Evolutionary conservation across 345 rosid genomes (phyloP).

Genomic region (Populus nigra): DNA sequence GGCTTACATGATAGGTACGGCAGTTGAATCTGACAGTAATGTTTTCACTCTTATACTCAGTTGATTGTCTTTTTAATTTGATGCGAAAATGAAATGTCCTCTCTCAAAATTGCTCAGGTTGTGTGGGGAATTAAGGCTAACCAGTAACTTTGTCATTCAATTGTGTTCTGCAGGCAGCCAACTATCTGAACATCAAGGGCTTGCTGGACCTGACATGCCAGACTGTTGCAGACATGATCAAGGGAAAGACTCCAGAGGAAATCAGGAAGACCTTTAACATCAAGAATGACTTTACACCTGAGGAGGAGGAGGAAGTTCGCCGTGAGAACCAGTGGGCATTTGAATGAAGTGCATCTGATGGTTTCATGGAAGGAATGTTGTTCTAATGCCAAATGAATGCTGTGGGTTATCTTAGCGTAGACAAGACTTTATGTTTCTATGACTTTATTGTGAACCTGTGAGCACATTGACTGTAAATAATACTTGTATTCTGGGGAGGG

Average conservation of each 20-base stretch:
- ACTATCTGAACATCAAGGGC: slow-evolving; percentile 31
- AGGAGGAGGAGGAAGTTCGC: slow-evolving; percentile 30
- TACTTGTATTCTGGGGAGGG: background rate
- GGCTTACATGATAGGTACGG: too few relatives aligned
- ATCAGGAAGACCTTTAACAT: slow-evolving; percentile 29
- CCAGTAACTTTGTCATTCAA: background rate
- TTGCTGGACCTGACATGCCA: slow-evolving; percentile 29
- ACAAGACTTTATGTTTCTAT: background rate
- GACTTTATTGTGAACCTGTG: background rate
- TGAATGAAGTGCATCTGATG: slow-evolving; percentile 5
- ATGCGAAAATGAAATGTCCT: too few relatives aligned
- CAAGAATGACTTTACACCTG: slow-evolving; percentile 25
- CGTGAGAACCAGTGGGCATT: slow-evolving; percentile 35
- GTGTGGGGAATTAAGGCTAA: too few relatives aligned
- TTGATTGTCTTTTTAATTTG: too few relatives aligned
- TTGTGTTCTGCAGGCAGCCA: slow-evolving; percentile 22
- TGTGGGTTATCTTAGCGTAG: background rate
- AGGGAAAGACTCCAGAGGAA: slow-evolving; percentile 27
- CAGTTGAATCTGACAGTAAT: too few relatives aligned
- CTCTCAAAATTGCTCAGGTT: too few relatives aligned
- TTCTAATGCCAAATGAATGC: background rate
- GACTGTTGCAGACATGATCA: slow-evolving; percentile 30
- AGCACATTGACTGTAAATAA: slow-evolving; percentile 9
- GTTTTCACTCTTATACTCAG: too few relatives aligned
- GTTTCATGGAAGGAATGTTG: background rate